Evolutionary conservation across 1,139 yeast genomes (phyloP), one percentile per base, ranked within the genome.

Genomic region (Pichia norvegensis): DNA sequence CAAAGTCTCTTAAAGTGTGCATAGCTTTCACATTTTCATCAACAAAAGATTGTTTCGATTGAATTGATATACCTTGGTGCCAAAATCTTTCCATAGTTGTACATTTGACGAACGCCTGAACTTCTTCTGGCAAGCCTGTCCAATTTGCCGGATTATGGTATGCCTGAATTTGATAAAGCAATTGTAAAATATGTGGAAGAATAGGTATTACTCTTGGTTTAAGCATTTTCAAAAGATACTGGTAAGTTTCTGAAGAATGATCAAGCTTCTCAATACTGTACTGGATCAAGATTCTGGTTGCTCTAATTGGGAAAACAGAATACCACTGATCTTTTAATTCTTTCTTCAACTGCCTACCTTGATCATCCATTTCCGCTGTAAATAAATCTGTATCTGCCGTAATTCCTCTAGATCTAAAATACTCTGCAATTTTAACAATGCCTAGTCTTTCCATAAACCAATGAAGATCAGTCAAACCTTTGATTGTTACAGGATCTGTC

Each of bases 381-480:
- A 90, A 65, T 46, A 94, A 67, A 61, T 90, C 80, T 1, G 95
- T 83, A 25, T 72, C 67, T 2, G 90, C 87, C 1, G 85, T 75
- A 27, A 90, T 92, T 8, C 86, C 87, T 54, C 97, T 73, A 16
- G 78, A 75, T 53, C 82, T 81, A 65, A 94, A 90, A 60, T 94
- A 94, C 47, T 85, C 84, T 0, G 97, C 95, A 59, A 94, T 92
- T 61, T 81, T 81, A 4, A 88, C 97, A 45, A 94, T 86, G 4
- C 98, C 98, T 47, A 94, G 75, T 57, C 97, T 76, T 64, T 90
- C 97, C 97, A 92, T 90, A 57, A 94, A 94, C 97, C 97, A 90
- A 53, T 87, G 95, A 44, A 94, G 70, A 59, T 92, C 95, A 63
- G 81, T 72, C 36, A 92, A 68, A 0, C 97, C 97, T 58, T 86